These are phyloP conservation scores for Ceratocystis cacaofunesta DNA, from an alignment of 2,329 filamentous ascomycete genomes.

Conservation along the genomic window DNA sequence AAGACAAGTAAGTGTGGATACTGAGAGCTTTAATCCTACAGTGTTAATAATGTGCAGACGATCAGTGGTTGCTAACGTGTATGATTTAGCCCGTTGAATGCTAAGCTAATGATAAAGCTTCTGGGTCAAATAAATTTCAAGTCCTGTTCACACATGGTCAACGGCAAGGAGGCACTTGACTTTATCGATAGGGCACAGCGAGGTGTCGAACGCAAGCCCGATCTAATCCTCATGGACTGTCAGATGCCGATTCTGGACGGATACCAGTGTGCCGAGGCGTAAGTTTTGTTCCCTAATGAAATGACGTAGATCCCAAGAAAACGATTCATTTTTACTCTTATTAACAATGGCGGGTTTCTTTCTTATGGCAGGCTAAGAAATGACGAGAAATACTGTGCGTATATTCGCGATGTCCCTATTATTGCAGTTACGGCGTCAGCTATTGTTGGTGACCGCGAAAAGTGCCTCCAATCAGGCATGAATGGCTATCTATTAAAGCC, in stretches of 20 bases:
- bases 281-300: background rate
- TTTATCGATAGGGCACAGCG: constrained; percentile 45
- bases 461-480: constrained; percentile 60
- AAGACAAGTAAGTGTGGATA: constrained; percentile 51
- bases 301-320: background rate
- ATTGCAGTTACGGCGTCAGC: constrained; percentile 72
- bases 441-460: constrained; percentile 62
- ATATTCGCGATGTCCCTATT: constrained; percentile 50
- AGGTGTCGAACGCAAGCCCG: constrained; percentile 41
- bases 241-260: constrained; percentile 67
- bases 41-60: background rate
- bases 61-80: background rate
- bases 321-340: background rate
- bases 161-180: constrained; percentile 63
- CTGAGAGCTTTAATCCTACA: background rate
- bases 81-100: constrained; percentile 12
- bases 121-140: constrained; percentile 19
- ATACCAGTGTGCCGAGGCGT: constrained; percentile 58
- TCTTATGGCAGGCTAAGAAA: constrained; percentile 27
- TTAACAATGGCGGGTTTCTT: constrained; percentile 52
- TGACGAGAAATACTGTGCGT: constrained; percentile 20
- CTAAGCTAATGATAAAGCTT: constrained; percentile 19
- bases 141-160: constrained; percentile 33
- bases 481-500: constrained; percentile 57
- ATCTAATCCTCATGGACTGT: constrained; percentile 67